Evolutionary conservation across 495 filamentous ascomycete species (phyloP), one percentile per base, ranked within the genome.

Genomic region (Pyrenopolyporus hunteri): DNA sequence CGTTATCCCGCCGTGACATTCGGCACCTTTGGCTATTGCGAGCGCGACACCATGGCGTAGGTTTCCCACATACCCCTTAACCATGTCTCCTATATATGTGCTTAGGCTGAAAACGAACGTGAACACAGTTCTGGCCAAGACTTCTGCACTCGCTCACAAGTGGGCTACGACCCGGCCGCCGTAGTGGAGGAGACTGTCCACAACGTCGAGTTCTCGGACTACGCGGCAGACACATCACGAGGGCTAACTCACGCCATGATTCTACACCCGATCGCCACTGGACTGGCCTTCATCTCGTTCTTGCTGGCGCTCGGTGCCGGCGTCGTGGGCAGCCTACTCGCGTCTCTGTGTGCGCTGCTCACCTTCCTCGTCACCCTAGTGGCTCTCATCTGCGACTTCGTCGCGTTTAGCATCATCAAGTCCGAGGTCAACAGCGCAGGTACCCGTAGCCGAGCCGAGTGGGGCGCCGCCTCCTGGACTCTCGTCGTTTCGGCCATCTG

Each of bases 201-300:
- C 32, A 57, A 63, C 48, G 72, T 73, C 33, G 39, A 64, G 9
- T 77, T 79, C 74, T 82, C 78, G 37, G 68, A 71, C 58, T 67
- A 73, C 57, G 70, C 76, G 5, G 59, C 60, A 17, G 68, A 74
- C 63, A 79, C 80, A 17, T 60, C 80, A n/a, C 72, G 73, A 28
- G 68, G 61, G 0, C 74, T 87, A 4, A 86, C 84, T 11, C 74
- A 72, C 46, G 82, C 80, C 44, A 81, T 87, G 80, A 63, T 87
- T 48, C 76, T 87, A 43, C 84, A 87, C 72, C 84, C 84, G 7
- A 76, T 87, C 70, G 83, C 80, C 3, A 80, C 77, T 47, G 83
- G 74, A 14, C 56, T 86, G 11, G 74, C 78, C 54, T 85, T 86
- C 74, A 79, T 86, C 68, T 78, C 84, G 49, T 86, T 86, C 76